Evolutionary conservation across 345 rosid genomes (phyloP).

Genomic region (Geranium rotundifolium): DNA sequence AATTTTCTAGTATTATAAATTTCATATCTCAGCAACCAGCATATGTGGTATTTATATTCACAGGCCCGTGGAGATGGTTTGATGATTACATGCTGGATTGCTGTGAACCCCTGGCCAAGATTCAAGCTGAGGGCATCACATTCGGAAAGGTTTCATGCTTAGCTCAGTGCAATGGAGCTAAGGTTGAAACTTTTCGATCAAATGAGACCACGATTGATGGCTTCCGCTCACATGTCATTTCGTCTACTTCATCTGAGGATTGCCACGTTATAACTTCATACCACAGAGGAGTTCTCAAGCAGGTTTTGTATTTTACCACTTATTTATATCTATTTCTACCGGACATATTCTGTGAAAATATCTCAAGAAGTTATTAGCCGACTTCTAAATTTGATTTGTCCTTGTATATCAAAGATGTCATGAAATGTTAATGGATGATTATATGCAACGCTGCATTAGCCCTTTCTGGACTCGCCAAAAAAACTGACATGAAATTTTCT

Average conservation of each 20-base stretch:
- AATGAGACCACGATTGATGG: conserved; percentile 56
- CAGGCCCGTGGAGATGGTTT: conserved; percentile 96
- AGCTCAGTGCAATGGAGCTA: conserved; percentile 66
- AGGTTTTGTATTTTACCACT: conserved; percentile 22
- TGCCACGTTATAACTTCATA: conserved; percentile 63
- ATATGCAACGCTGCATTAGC: too few relatives aligned
- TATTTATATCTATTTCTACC: background rate
- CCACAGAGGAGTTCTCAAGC: conserved; percentile 46
- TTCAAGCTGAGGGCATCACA: conserved; percentile 60
- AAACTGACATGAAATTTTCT: too few relatives aligned
- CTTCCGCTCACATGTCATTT: conserved; percentile 38
- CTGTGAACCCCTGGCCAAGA: conserved; percentile 60
- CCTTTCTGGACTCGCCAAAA: too few relatives aligned
- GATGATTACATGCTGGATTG: conserved; percentile 81
- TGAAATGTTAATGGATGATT: too few relatives aligned
- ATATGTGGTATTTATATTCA: conserved; percentile 4
- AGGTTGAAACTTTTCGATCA: conserved; percentile 63
- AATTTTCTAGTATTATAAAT: too few relatives aligned
- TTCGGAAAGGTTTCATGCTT: conserved; percentile 70
- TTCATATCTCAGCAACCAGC: too few relatives aligned
- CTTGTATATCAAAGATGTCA: too few relatives aligned
- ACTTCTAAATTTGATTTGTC: too few relatives aligned
- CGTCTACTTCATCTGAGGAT: conserved; percentile 48
- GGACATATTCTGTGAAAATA: background rate
- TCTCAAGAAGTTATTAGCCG: too few relatives aligned